phyloP scores from a whole-genome alignment of 2,329 filamentous ascomycete species.

The Fusarium sp. region DNA sequence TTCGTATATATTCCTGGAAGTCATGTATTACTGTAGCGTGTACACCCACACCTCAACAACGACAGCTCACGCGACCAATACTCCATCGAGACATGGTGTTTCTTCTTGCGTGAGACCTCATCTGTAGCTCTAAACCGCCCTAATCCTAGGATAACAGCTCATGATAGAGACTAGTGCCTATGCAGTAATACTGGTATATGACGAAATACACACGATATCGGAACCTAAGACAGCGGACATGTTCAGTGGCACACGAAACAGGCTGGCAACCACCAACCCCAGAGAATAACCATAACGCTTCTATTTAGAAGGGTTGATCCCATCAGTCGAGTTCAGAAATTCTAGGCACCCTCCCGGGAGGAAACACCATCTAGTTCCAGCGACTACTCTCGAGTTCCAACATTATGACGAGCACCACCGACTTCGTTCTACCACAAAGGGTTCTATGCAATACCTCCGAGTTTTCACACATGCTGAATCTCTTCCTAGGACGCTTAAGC shows the following conservation, averaged over 20 bases:
- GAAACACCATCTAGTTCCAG: not conserved
- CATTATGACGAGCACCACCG: not conserved
- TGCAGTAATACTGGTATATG: not conserved
- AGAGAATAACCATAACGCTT: not conserved
- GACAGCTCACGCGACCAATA: not conserved
- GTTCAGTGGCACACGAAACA: not conserved
- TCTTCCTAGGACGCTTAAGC: not conserved
- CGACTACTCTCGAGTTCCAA: not conserved
- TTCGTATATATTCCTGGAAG: no score
- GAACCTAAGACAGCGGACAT: not conserved
- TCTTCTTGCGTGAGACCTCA: not conserved
- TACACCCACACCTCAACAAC: not conserved
- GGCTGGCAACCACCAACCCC: not conserved
- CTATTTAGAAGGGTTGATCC: not conserved
- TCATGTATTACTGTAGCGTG: no score
- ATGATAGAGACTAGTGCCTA: not conserved
- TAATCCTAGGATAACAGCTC: no score
- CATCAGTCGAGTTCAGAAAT: not conserved
- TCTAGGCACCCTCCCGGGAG: not conserved
- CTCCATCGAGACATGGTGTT: not conserved
- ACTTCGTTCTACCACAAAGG: not conserved
- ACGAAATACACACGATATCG: not conserved
- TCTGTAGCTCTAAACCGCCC: not conserved
- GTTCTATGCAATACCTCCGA: no score
- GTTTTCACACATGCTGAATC: not conserved